Conservation (phyloP, 176 grass and related monocot species). For the Rhynchospora tenuis region DNA sequence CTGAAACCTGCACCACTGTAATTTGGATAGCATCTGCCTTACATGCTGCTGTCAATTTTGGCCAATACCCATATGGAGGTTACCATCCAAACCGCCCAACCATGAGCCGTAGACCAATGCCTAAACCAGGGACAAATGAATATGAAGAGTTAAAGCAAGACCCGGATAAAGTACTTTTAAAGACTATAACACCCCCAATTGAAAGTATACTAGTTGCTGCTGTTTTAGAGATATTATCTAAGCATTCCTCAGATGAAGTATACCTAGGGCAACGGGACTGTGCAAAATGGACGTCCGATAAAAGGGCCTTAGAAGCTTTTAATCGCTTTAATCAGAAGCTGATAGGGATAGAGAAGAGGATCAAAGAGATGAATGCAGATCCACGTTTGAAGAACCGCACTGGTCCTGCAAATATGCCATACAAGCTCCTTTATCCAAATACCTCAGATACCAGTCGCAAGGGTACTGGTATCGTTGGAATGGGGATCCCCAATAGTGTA, state of each 20-base stretch:
- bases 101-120: conserved; percentile 44
- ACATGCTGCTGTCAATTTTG: conserved; percentile 71
- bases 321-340: conserved; percentile 28
- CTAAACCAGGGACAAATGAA: conserved; percentile 8
- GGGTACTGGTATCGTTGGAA: conserved; percentile 7
- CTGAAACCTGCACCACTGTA: conserved; percentile 53
- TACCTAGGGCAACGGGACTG: conserved; percentile 68
- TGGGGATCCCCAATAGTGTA: conserved; percentile 19
- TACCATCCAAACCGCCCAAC: conserved; percentile 69
- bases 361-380: conserved; percentile 29
- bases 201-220: conserved; percentile 51
- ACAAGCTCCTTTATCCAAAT: conserved; percentile 15
- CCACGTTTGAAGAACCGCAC: conserved; percentile 44
- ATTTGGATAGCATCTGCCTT: conserved; percentile 72
- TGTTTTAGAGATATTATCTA: conserved; percentile 61
- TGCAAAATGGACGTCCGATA: conserved; percentile 53
- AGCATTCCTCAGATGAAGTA: conserved; percentile 66
- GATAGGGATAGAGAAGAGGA: conserved; percentile 35
- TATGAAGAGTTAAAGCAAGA: conserved; percentile 26
- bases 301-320: conserved; percentile 38
- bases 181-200: conserved; percentile 57
- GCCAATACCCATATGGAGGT: conserved; percentile 56
- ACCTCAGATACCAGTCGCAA: background rate
- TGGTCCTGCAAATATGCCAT: conserved; percentile 14
- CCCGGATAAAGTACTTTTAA: conserved; percentile 39